Base-by-base conservation (phyloP, 23 red algal genomes). In the Gracilaria caudata region DNA sequence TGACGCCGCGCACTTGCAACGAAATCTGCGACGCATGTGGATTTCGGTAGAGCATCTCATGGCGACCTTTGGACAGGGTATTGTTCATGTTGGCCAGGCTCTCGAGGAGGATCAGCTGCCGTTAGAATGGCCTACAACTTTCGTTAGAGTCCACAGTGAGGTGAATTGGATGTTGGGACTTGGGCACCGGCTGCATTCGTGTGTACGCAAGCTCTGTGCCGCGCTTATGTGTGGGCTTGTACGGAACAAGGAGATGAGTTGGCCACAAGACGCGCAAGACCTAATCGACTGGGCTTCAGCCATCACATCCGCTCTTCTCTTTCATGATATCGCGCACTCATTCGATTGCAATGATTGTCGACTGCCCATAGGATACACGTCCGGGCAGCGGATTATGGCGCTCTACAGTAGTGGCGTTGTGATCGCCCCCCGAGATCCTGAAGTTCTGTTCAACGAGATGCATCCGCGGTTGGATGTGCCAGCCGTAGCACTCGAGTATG, bases 1-100 rank as follows among this genome's bases (percentile, higher is more conserved):
- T 16, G 78, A 61, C 34, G 32, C 25, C 7, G 4, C 44, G 9
- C 25, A 44, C 11, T 12, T 78, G 36, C 29, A 12, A 13, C 28
- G 41, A 40, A 28, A 82, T 53, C 25, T 82, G 30, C 34, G 47
- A 1, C 78, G 78, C 51, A 82, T 82, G 78, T 82, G 78, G 78
- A 58, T 82, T 37, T 58, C 78, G 7, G 53, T 82, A 44, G 78
- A 82, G n/a, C 78, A 82, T 61, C 55, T 82, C 40, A 32, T 53
- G 34, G 78, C 78, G 1, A 17, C 34, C 6, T 64, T 82, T 25
- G 78, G 78, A 1, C 78, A 82, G 51, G 78, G 78, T 16, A 7
- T 82, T 57, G 57, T 82, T 7, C 51, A 63, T 47, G 78, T 43
- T 11, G 78, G 78, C 11, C 4, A 35, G 7, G 30, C 78, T 16